A percentile compares a stretch with the other conserved stretches of the same genome.
phyloP scores from a whole-genome alignment of 2,329 filamentous ascomycete genomes.

The Lachnellula willkommii region DNA sequence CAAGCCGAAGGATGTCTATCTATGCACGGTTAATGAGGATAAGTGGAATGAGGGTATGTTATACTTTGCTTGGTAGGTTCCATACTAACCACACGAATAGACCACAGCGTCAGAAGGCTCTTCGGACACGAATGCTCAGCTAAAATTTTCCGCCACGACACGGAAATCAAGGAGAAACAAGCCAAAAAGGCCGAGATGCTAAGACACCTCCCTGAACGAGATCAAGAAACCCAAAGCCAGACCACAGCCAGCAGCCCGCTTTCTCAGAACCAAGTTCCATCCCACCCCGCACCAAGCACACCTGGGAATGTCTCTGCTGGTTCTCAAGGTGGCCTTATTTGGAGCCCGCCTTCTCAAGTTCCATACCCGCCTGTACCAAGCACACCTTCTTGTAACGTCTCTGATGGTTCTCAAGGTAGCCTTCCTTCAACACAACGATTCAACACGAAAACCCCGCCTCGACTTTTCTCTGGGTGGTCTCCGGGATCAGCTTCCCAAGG shows the following conservation, averaged over 20 bases:
- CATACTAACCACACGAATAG: slow-evolving; percentile 25
- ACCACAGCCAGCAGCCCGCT: slow-evolving; percentile 2
- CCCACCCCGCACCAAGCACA: neutral
- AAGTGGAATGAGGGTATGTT: slow-evolving; percentile 54
- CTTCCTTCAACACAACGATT: neutral
- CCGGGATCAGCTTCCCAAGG: slow-evolving; percentile 17
- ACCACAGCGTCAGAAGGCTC: slow-evolving; percentile 57
- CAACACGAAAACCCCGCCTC: slow-evolving; percentile 1
- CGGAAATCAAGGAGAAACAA: slow-evolving; percentile 44
- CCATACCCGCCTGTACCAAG: neutral
- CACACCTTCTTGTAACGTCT: neutral
- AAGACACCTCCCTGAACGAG: neutral
- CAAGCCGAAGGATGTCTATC: slow-evolving; percentile 70
- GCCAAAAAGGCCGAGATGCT: neutral
- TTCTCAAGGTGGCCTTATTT: neutral
- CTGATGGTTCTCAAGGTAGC: neutral
- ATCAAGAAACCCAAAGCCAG: slow-evolving; percentile 13
- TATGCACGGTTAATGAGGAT: slow-evolving; percentile 65
- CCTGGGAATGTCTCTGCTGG: neutral
- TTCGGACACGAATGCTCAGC: slow-evolving; percentile 67
- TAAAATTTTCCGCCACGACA: slow-evolving; percentile 59
- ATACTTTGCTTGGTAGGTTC: neutral
- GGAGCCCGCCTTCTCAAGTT: neutral
- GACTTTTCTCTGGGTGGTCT: slow-evolving; percentile 5
- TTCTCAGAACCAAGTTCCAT: neutral